Percentiles rank a stretch among this genome's conserved stretches.
Conservation (phyloP, 202 grass and related monocot species). For the Schoenoplectus tabernaemontani region DNA sequence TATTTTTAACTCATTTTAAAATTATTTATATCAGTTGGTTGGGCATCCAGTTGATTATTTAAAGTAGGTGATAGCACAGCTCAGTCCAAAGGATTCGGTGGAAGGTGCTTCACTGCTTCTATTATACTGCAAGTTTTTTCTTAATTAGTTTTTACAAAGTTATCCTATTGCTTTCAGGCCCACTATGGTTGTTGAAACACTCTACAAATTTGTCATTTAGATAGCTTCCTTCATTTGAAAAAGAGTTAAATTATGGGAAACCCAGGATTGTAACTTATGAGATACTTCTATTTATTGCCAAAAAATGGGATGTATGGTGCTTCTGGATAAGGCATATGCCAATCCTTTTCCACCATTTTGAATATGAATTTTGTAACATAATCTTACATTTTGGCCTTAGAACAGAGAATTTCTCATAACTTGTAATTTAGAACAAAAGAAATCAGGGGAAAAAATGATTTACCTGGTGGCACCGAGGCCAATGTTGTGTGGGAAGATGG, state of each 20-base stretch:
- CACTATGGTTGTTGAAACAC: neutral
- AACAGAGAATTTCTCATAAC: neutral
- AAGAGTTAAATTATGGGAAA: neutral
- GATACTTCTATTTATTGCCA: neutral
- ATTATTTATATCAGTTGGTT: neutral
- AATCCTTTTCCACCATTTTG: neutral
- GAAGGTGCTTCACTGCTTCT: no score
- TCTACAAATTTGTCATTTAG: neutral
- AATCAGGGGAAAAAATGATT: neutral
- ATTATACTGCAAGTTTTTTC: neutral
- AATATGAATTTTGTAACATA: neutral
- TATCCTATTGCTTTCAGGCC: neutral
- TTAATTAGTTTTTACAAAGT: neutral
- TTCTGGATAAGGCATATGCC: neutral
- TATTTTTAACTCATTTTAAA: neutral
- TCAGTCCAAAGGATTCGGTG: no score
- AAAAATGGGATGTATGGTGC: neutral
- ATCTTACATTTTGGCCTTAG: neutral
- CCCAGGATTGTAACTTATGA: neutral
- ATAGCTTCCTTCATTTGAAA: neutral
- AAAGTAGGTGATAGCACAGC: neutral
- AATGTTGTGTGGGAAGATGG: slow-evolving; percentile 78
- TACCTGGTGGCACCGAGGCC: slow-evolving; percentile 83
- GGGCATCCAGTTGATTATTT: neutral
- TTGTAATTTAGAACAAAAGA: neutral